phyloP scores from a whole-genome alignment of 495 filamentous ascomycete species.

The Aspergillus homomorphus region DNA sequence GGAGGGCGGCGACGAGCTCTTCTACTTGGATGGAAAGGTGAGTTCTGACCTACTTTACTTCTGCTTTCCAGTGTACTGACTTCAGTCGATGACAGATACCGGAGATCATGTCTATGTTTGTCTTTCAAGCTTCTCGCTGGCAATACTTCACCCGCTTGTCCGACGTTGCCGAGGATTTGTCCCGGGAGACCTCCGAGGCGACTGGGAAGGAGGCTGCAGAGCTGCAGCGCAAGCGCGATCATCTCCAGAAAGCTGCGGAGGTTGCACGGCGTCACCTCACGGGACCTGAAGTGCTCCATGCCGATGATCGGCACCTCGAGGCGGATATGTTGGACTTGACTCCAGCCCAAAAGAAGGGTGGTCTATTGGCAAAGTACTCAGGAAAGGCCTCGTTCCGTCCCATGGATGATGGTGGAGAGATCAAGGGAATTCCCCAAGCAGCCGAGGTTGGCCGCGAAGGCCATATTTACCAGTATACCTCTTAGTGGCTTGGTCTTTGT shows the following conservation, averaged over 20 bases:
- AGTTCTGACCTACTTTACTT: constrained; percentile 15
- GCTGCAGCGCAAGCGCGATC: constrained; percentile 39
- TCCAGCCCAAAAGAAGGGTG: constrained; percentile 26
- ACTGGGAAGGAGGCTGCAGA: constrained; percentile 29
- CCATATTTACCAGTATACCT: constrained; percentile 39
- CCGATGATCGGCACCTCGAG: constrained; percentile 19
- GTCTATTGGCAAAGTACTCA: constrained; percentile 29
- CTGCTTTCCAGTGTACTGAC: neutral
- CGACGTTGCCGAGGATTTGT: constrained; percentile 52
- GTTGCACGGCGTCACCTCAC: constrained; percentile 32
- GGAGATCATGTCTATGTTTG: constrained; percentile 77
- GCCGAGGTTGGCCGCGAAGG: constrained; percentile 43
- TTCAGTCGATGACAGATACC: constrained; percentile 53
- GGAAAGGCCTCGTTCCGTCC: constrained; percentile 24
- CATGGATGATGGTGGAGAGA: constrained; percentile 36
- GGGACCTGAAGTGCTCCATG: constrained; percentile 35
- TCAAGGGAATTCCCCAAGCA: constrained; percentile 48
- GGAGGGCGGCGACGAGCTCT: constrained; percentile 76
- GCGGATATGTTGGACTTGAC: constrained; percentile 32
- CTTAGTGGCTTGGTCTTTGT: constrained; percentile 1
- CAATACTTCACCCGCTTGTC: constrained; percentile 69
- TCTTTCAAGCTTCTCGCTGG: constrained; percentile 85
- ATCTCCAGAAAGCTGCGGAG: constrained; percentile 38
- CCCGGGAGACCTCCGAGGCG: constrained; percentile 17
- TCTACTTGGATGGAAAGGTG: constrained; percentile 67